Evolutionary conservation across 2,329 filamentous ascomycete genomes (phyloP), one percentile per base, ranked within the genome.

Genomic region (Camillea tinctor): DNA sequence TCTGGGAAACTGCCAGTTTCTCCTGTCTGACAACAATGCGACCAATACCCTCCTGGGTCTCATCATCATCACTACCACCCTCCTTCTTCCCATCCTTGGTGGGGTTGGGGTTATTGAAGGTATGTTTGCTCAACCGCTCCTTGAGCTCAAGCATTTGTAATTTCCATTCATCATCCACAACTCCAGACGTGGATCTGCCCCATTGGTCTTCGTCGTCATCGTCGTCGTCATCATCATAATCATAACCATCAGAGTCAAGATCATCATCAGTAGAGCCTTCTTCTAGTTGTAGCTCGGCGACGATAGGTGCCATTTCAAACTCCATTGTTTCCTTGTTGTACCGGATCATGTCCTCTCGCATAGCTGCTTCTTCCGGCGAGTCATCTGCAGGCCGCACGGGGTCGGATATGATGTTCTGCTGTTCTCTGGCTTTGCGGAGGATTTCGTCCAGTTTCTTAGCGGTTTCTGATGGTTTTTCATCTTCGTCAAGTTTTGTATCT

Each of bases 221-320:
- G 2, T 84, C 78, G 1, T 79, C 77, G 48, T 81, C 80, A 52
- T 83, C 84, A 56, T 87, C 86, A 53, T 76, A 75, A 44, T 83
- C 77, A 19, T 80, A 30, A 30, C n/a, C 79, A 53, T 83, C 76
- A 23, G 77, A 75, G 19, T 81, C 79, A 44, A 76, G 76, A 8
- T 84, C 80, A n/a, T 86, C 81, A 19, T 81, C 81, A 13, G 79
- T 78, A n/a, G 81, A 79, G 22, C 81, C 84, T 61, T 93, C 88
- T 63, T 96, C 92, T 1, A 98, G 75, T 60, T 96, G 86, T 52
- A 99, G 84, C 76, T 98, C 93, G 17, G 95, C 95, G 17, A 99
- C 95, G 2, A 99, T 91, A 44, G 92, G 87, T 3, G 93, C 92
- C 59, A 99, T 88, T 74, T 98, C 94, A 51, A 89, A 88, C 75